phyloP scores from a whole-genome alignment of 306 rosid genomes.

The Sicyos edulis region DNA sequence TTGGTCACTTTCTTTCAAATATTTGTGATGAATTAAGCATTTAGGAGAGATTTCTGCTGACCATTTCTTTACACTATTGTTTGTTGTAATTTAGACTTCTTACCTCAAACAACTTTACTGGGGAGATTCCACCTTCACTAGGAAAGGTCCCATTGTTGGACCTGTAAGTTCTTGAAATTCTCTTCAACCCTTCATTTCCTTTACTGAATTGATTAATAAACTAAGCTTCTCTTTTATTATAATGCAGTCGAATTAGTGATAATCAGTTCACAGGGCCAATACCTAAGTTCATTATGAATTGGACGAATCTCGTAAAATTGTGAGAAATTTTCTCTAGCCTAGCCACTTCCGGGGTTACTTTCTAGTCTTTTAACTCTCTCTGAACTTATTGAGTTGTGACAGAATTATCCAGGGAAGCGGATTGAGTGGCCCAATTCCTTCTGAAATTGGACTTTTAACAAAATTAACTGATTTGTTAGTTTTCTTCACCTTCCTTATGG shows the following conservation, averaged over 20 bases:
- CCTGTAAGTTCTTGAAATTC: slow-evolving; percentile 41
- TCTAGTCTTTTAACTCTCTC: not conserved
- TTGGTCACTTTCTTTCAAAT: not conserved
- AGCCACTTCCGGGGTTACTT: not conserved
- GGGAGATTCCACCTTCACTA: slow-evolving; percentile 53
- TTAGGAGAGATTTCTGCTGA: not conserved
- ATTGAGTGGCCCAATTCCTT: slow-evolving; percentile 70
- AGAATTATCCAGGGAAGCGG: slow-evolving; percentile 68
- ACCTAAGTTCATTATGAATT: slow-evolving; percentile 49
- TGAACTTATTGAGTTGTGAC: slow-evolving; percentile 19
- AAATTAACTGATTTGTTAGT: slow-evolving; percentile 55
- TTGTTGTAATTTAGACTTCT: slow-evolving; percentile 37
- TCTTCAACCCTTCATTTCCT: not conserved
- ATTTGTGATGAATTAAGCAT: not conserved
- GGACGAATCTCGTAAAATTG: slow-evolving; percentile 46
- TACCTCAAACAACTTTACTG: slow-evolving; percentile 59
- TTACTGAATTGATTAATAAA: not conserved
- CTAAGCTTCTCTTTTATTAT: not conserved
- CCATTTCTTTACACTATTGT: not conserved
- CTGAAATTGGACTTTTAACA: slow-evolving; percentile 35
- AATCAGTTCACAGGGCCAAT: slow-evolving; percentile 50
- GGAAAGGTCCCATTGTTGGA: slow-evolving; percentile 34
- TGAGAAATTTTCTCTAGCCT: slow-evolving; percentile 23
- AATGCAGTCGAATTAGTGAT: slow-evolving; percentile 63
- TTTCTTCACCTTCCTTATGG: not conserved